These are phyloP conservation scores for Phialemoniopsis sp. DNA, from an alignment of 2,329 filamentous ascomycete species.

Conservation along the genomic window DNA sequence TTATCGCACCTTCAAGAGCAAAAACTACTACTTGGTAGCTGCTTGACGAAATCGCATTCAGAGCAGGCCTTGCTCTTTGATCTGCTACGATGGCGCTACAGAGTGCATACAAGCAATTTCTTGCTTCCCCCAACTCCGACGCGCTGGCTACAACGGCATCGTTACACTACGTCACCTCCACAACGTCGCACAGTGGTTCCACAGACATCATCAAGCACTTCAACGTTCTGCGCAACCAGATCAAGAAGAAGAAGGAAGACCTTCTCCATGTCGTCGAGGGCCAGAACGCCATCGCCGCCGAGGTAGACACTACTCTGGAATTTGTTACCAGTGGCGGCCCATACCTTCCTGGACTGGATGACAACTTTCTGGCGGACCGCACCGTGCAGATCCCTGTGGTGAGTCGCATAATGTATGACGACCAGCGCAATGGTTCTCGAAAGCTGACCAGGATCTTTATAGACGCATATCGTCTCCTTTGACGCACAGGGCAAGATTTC, in stretches of 20 bases:
- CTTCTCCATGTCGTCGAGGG: constrained; percentile 72
- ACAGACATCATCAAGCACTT: constrained; percentile 82
- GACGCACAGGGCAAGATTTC: constrained; percentile 71
- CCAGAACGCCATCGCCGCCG: constrained; percentile 63
- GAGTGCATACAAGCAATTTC: constrained; percentile 66
- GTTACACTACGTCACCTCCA: constrained; percentile 86
- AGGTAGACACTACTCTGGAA: constrained; percentile 78
- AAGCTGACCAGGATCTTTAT: constrained; percentile 3
- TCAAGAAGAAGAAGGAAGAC: constrained; percentile 81
- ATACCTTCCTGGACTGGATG: constrained; percentile 85
- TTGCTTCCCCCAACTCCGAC: constrained; percentile 60
- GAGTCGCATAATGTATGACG: constrained; percentile 29
- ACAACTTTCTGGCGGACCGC: constrained; percentile 88
- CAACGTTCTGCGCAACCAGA: constrained; percentile 61
- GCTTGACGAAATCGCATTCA: not conserved
- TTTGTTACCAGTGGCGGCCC: constrained; percentile 78
- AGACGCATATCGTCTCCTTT: constrained; percentile 89
- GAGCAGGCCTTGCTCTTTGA: not conserved
- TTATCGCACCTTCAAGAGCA: not conserved
- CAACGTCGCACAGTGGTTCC: constrained; percentile 66
- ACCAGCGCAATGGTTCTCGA: not conserved
- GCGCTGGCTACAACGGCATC: constrained; percentile 62
- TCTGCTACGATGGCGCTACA: constrained; percentile 40
- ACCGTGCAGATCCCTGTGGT: constrained; percentile 78
- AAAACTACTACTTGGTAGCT: not conserved